Evolutionary conservation across 2,329 filamentous ascomycete genomes (phyloP), one percentile per base, ranked within the genome.

Genomic region (Teratosphaeria pseudoeucalypti): DNA sequence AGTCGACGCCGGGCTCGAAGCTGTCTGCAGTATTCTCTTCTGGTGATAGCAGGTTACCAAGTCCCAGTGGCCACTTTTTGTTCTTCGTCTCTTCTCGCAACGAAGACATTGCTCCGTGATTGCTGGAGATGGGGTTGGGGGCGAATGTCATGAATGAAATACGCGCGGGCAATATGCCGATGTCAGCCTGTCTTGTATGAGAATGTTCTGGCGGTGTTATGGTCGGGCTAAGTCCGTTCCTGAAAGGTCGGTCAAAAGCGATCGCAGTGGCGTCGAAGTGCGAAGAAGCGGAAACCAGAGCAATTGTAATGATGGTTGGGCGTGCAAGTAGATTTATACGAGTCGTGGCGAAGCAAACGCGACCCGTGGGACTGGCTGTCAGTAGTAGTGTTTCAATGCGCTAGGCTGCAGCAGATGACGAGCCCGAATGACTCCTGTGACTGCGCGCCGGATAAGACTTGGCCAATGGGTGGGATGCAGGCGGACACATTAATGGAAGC

Each of bases 361-460:
- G 29, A 56, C 29, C 19, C 26, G 39, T 57, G 55, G 55, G 34
- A 37, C 29, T 56, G 54, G 34, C 14, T 49, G 39, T 39, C 37
- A 52, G 47, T n/a, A 43, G 27, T 23, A 9, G 39, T 47, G 55
- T 57, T 43, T 39, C 55, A 57, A 57, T 47, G 39, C 55, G 19
- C 37, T 57, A 57, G 55, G 55, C 55, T 27, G 26, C 55, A 47
- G 47, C 34, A 37, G 23, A 57, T 57, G 55, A 57, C 55, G 55
- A 52, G 43, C 43, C 43, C 43, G 43, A 49, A 49, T 49, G 43
- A 49, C 43, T 49, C 43, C 43, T 49, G n/a, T 23, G 43, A 49
- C 43, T 49, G 43, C 43, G 43, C 11, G 26, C 39, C 6, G 34
- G 55, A 57, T 57, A 49, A 23, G 37, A 57, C 55, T 52, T 57